Evolutionary conservation across 768 basidiomycete species (phyloP).

Genomic region (Dioszegia aurantiaca): DNA sequence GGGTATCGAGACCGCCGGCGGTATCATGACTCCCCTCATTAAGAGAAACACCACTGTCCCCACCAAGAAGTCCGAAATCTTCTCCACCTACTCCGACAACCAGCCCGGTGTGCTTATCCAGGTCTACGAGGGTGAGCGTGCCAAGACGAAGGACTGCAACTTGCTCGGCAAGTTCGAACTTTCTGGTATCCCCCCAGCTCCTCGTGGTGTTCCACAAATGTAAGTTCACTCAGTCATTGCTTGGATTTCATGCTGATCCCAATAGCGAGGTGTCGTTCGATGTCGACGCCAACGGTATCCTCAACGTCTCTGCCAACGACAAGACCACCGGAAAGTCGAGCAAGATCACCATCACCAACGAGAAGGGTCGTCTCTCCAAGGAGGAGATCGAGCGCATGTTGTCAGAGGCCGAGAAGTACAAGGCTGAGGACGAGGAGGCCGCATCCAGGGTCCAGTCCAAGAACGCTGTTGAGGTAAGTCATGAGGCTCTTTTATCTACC

Average conservation of each 20-base stretch:
- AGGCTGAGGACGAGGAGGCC: slow-evolving; percentile 47
- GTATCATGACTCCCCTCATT: slow-evolving; percentile 97
- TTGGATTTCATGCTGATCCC: too few species aligned
- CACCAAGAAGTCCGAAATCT: slow-evolving; percentile 94
- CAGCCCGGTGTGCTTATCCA: slow-evolving; percentile 95
- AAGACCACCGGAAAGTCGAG: slow-evolving; percentile 58
- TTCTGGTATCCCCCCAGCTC: slow-evolving; percentile 56
- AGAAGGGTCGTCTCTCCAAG: slow-evolving; percentile 81
- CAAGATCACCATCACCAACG: slow-evolving; percentile 91
- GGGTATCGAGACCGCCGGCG: slow-evolving; percentile 98
- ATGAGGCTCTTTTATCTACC: too few species aligned
- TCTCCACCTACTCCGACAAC: slow-evolving; percentile 92
- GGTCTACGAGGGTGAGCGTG: slow-evolving; percentile 95
- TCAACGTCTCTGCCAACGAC: slow-evolving; percentile 54
- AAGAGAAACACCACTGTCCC: slow-evolving; percentile 95
- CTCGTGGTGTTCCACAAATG: slow-evolving; percentile 56
- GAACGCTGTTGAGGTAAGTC: slow-evolving; percentile 77
- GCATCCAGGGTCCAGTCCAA: slow-evolving; percentile 58
- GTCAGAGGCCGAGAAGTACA: slow-evolving; percentile 57
- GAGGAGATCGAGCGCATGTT: slow-evolving; percentile 64
- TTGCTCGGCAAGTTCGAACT: slow-evolving; percentile 85
- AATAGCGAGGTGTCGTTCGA: slow-evolving; percentile 57
- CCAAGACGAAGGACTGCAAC: slow-evolving; percentile 98
- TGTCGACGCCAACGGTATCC: slow-evolving; percentile 70
- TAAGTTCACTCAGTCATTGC: too few species aligned